Percentiles rank a stretch among this genome's conserved stretches.
These are phyloP conservation scores for Globisporangium camurandrum DNA, from an alignment of 352 stramenopile genomes.

Conservation along the genomic window DNA sequence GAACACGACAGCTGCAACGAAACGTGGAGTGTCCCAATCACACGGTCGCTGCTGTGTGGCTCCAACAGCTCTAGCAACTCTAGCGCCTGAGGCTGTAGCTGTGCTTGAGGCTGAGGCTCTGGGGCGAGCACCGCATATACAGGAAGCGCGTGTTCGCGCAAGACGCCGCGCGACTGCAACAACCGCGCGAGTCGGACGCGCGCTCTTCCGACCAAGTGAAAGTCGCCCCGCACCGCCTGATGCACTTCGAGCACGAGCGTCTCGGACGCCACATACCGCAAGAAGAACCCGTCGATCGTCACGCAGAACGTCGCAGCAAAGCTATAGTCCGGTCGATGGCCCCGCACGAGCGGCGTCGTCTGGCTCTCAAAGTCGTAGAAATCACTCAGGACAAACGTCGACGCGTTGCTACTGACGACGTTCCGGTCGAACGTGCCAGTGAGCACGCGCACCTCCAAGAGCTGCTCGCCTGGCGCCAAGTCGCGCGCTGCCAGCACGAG, in stretches of 20 bases:
- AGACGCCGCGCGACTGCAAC: conserved; percentile 60
- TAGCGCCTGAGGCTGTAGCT: no score
- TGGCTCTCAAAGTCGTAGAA: conserved; percentile 95
- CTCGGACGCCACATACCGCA: conserved; percentile 87
- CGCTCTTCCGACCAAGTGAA: conserved; percentile 73
- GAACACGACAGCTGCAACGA: conserved; percentile 82
- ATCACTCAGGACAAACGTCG: conserved; percentile 89
- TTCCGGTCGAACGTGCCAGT: conserved; percentile 61
- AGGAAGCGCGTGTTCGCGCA: conserved; percentile 52
- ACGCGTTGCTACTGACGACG: conserved; percentile 58
- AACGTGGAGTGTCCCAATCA: conserved; percentile 73
- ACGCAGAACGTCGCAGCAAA: conserved; percentile 90
- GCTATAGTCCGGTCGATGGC: conserved; percentile 82
- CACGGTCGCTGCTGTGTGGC: conserved; percentile 12
- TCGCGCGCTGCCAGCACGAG: conserved; percentile 54
- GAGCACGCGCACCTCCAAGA: conserved; percentile 88
- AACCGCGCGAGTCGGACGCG: conserved; percentile 63
- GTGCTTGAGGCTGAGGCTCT: no score
- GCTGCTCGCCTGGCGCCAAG: conserved; percentile 78
- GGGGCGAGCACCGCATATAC: conserved; percentile 29
- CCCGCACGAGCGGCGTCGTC: conserved; percentile 81
- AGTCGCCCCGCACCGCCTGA: conserved; percentile 81
- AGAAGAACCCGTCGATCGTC: conserved; percentile 89
- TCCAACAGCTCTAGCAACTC: no score
- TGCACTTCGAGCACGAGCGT: conserved; percentile 85